A percentile compares a stretch with the other conserved stretches of the same genome.
Evolutionary conservation across 2,329 filamentous ascomycete genomes (phyloP).

Genomic region (Penicillium sp.): DNA sequence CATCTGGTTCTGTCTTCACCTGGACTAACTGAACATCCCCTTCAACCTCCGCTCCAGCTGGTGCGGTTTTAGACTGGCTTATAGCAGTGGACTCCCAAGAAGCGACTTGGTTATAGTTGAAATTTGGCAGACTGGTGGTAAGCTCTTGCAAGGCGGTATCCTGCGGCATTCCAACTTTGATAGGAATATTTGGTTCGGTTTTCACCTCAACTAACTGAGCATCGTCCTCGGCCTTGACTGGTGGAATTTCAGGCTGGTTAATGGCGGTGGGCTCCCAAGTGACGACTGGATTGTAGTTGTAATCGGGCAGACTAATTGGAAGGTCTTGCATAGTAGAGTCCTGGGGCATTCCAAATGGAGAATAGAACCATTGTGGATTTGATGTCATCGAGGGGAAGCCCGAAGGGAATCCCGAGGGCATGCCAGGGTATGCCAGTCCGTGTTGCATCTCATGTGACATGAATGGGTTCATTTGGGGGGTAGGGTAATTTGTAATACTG

Average conservation of each 20-base stretch:
- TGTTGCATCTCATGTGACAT: neutral
- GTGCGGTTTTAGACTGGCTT: too few relatives aligned
- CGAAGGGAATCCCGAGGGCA: neutral
- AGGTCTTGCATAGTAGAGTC: neutral
- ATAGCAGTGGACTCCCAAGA: too few relatives aligned
- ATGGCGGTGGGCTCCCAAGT: neutral
- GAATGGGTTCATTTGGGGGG: neutral
- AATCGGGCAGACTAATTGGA: neutral
- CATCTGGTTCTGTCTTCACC: too few relatives aligned
- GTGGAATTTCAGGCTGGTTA: neutral
- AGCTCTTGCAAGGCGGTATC: too few relatives aligned
- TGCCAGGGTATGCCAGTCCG: neutral
- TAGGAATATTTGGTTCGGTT: neutral
- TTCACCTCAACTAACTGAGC: neutral
- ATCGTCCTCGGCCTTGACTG: slow-evolving; percentile 2
- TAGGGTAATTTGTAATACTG: neutral
- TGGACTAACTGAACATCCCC: too few relatives aligned
- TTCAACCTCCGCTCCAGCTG: too few relatives aligned
- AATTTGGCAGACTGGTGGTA: too few relatives aligned
- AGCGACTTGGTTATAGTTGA: too few relatives aligned
- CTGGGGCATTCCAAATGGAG: neutral
- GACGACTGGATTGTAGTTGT: neutral
- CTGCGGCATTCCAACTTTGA: neutral
- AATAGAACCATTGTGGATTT: neutral
- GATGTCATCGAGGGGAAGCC: neutral